Base-by-base conservation (phyloP, 345 rosid genomes). In the Barbarea vulgaris region DNA sequence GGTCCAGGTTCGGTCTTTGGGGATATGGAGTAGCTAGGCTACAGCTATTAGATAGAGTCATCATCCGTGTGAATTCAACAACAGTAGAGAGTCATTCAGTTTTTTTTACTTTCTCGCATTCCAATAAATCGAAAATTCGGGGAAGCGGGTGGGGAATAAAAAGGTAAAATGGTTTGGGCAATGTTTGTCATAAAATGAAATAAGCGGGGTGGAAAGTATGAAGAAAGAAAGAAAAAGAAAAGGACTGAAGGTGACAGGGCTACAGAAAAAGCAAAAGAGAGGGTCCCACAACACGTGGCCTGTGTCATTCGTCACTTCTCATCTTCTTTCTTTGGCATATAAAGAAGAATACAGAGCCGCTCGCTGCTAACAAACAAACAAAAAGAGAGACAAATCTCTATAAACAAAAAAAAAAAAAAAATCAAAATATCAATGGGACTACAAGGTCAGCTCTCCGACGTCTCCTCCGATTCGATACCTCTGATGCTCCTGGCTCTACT, bases 391-490 rank as follows among this genome's bases (percentile, higher is more conserved):
- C 4, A 28, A 30, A 25, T 19, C 21, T 11, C 22, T 4, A 1
- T n/a, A n/a, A n/a, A n/a, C n/a, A n/a, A n/a, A n/a, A n/a, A n/a
- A n/a, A n/a, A n/a, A 14, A 10, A 10, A 28, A 14, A 10, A 10
- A 28, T 28, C 5, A 3, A 3, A 28, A 28, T 28, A 4, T 22
- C 24, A 74, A 91, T 91, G 97, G 97, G 97, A 1, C 68, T 91
- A 39, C 91, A 87, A 64, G 79, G 83, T 77, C 88, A 87, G 65
- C 87, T 89, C 14, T 81, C 73, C 64, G 94, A 89, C 70, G 82
- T 89, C 34, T 84, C 92, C 6, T 85, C 96, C 8, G 97, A 87
- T 64, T 91, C 97, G 7, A 83, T 89, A 61, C 95, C 91, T 3
- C 81, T 87, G 3, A 74, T 89, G 14, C 63, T 91, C 11, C 12